phyloP scores from a whole-genome alignment of 2,329 filamentous ascomycete species.

The Alternaria tenuissima region DNA sequence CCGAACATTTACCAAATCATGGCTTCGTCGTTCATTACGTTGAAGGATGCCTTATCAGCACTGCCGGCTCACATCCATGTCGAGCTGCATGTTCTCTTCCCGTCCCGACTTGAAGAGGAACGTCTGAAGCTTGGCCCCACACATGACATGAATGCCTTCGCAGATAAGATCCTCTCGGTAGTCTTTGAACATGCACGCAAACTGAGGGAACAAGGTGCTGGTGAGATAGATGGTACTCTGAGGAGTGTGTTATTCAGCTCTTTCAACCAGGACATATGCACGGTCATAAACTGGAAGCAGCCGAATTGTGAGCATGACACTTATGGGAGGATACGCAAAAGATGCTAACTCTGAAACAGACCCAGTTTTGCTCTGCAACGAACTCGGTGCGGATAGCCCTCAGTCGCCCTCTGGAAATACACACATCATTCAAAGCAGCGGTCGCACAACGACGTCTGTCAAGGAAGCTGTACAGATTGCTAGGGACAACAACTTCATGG shows the following conservation, averaged over 20 bases:
- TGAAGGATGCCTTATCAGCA: conserved; percentile 77
- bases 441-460: conserved; percentile 80
- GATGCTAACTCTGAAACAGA: conserved; percentile 57
- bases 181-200: conserved; percentile 90
- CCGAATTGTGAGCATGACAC: conserved; percentile 75
- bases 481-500: conserved; percentile 98
- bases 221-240: conserved; percentile 69
- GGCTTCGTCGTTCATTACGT: conserved; percentile 77
- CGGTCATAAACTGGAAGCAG: conserved; percentile 98
- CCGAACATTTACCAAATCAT: conserved; percentile 75
- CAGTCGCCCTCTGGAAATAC: conserved; percentile 42
- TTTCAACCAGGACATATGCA: conserved; percentile 89
- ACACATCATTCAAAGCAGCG: conserved; percentile 65
- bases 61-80: conserved; percentile 84
- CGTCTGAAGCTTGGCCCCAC: conserved; percentile 74
- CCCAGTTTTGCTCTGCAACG: conserved; percentile 93
- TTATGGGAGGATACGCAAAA: background rate
- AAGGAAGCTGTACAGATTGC: conserved; percentile 95
- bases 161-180: conserved; percentile 80
- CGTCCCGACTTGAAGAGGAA: conserved; percentile 76
- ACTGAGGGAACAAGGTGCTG: conserved; percentile 65
- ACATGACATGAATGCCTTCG: conserved; percentile 84
- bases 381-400: conserved; percentile 73
- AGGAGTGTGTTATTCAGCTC: conserved; percentile 93
- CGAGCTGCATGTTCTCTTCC: conserved; percentile 92